Evolutionary conservation across 768 basidiomycete species (phyloP), one percentile per base, ranked within the genome.

Genomic region (Hebeloma cylindrosporum): DNA sequence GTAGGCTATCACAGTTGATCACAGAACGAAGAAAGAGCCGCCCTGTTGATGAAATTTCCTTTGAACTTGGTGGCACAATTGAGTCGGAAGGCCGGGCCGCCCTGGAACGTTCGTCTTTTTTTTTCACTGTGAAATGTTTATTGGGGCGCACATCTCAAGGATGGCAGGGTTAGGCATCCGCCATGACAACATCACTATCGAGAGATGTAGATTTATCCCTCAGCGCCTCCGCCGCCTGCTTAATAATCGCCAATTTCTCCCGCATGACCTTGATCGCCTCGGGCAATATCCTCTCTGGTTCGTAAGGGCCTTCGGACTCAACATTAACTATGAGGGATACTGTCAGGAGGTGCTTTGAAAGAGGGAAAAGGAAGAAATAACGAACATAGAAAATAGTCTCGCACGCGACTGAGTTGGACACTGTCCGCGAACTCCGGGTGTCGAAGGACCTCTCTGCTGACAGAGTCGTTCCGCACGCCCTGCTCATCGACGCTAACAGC

Each of bases 361-460:
- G 30, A 14, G 20, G 35, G 33, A 20, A 43, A 32, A 20, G 33
- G 4, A 9, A 43, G 3, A 7, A 39, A 32, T 22, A 23, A 31
- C 7, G 23, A 45, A 93, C 95, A 97, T 43, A 97, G 76, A 67
- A 96, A 97, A 68, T 85, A 88, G 71, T 97, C 93, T 40, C 92
- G 74, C 34, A 96, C 83, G 6, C 96, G 78, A 43, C 83, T 82
- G 40, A 99, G 73, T 62, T 89, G 78, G 3, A 95, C 93, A 37
- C 74, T 80, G 30, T 81, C 90, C 27, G 81, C 77, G 51, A 98
- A 96, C 63, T 98, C 94, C 0, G 86, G 83, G 64, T 97, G 88
- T 51, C 95, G 79, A 32, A 96, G 73, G 2, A 94, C 94, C 66
- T 98, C 94, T 33, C 96, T 75, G 52, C 83, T 91, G 60, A 99